Base-by-base conservation (phyloP, 2,329 filamentous ascomycete genomes). In the Fusarium domesticum region DNA sequence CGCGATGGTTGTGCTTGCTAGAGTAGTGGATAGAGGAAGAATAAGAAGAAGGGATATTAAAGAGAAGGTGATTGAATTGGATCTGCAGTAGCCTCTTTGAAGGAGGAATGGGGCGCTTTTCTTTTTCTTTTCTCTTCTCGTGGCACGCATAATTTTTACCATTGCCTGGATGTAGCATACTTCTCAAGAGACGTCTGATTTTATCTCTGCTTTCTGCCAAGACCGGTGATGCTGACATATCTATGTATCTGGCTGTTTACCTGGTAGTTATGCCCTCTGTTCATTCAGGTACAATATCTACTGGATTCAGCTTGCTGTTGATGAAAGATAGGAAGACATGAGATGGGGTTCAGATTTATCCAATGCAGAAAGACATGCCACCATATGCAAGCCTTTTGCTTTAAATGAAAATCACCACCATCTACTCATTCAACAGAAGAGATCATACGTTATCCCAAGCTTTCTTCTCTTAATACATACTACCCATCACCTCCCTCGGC, bases 1-100 rank as follows among this genome's bases (percentile, higher is more conserved):
- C 84, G 89, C 60, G 89, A 95, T 63, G 90, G 91, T 45, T 98
- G 93, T 70, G 84, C 91, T 60, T 98, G 93, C 75, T 98, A 78
- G 78, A 48, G 36, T 23, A 48, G 31, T 19, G 19, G 11, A 12
- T 18, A 18, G 20, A 18, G 42, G 54, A 45, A 31, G 37, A 35
- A 20, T 31, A 32, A 44, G 54, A 45, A 31, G 37, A 35, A 20
- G 34, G 35, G 20, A 40, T 11, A 42, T 43, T 25, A 18, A n/a
- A 19, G 37, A 39, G 12, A 33, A 43, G 37, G 28, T 23, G 39
- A 42, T 28, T 35, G 46, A 28, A 42, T 43, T 39, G 40, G 45
- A 41, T 40, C 49, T 45, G 44, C 46, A 18, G 41, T 33, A 39
- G 25, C 23, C 45, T 19, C 20, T 35, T 32, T 43, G 42, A 18